phyloP scores from a whole-genome alignment of 768 basidiomycete species.

The Panus rudis region DNA sequence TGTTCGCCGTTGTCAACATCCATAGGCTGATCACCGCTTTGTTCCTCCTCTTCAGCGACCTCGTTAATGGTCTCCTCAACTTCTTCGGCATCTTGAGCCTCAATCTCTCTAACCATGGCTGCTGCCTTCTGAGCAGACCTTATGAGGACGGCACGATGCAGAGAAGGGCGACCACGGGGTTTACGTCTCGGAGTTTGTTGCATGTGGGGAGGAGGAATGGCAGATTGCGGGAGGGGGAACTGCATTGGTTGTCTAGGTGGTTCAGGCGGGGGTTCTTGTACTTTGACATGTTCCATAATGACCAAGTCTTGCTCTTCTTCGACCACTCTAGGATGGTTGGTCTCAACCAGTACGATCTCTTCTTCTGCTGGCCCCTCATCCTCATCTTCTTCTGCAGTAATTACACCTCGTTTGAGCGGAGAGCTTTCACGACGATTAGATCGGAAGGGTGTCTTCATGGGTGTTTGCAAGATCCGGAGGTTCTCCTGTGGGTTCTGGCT shows the following conservation, averaged over 20 bases:
- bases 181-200: slow-evolving; percentile 21
- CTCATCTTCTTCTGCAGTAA: slow-evolving; percentile 36
- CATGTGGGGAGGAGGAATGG: slow-evolving; percentile 6
- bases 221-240: slow-evolving; percentile 8
- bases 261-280: slow-evolving; percentile 12
- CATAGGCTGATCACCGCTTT: slow-evolving; percentile 20
- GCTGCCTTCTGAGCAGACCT: slow-evolving; percentile 61
- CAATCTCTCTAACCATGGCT: slow-evolving; percentile 45
- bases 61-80: slow-evolving; percentile 31
- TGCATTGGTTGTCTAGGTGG: slow-evolving; percentile 2
- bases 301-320: slow-evolving; percentile 63
- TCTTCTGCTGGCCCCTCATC: slow-evolving; percentile 37
- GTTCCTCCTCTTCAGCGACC: slow-evolving; percentile 7
- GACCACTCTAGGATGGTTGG: slow-evolving; percentile 57
- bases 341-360: slow-evolving; percentile 52
- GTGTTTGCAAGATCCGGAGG: slow-evolving; percentile 55
- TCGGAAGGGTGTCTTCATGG: slow-evolving; percentile 32
- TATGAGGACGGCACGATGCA: slow-evolving; percentile 66
- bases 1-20: slow-evolving; percentile 21
- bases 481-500: slow-evolving; percentile 56
- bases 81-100: slow-evolving; percentile 45
- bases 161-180: slow-evolving; percentile 33
- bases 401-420: slow-evolving; percentile 14
- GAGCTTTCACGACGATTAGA: slow-evolving; percentile 13
- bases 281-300: slow-evolving; percentile 63